phyloP scores from a whole-genome alignment of 176 grass and related monocot species.

The Rhynchospora tenuis region DNA sequence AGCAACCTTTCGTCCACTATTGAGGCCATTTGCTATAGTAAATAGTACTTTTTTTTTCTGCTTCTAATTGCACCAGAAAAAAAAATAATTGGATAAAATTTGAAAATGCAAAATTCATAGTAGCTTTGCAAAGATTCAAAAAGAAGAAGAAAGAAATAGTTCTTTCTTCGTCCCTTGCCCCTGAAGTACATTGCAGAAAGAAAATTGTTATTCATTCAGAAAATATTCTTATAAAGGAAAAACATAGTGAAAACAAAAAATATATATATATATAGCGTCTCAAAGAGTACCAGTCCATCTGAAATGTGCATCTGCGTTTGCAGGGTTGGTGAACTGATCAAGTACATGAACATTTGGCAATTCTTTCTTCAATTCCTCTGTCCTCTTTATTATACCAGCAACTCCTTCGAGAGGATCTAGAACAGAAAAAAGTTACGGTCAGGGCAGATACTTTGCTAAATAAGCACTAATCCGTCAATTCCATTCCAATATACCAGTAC shows the following conservation, averaged over 20 bases:
- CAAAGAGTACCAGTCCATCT: slow-evolving; percentile 47
- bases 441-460: neutral
- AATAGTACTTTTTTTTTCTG: too few relatives aligned
- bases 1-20: neutral
- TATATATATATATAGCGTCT: neutral
- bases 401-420: slow-evolving; percentile 61
- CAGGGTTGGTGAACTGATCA: slow-evolving; percentile 49
- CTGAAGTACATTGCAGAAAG: slow-evolving; percentile 7
- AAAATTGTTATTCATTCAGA: neutral
- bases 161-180: neutral
- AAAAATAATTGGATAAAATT: neutral
- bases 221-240: neutral
- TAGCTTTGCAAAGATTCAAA: too few relatives aligned
- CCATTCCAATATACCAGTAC: neutral
- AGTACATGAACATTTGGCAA: slow-evolving; percentile 55
- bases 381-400: slow-evolving; percentile 35
- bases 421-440: neutral
- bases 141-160: too few relatives aligned
- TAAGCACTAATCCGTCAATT: neutral
- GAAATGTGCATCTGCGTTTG: slow-evolving; percentile 74
- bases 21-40: neutral
- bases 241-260: slow-evolving; percentile 6
- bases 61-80: too few relatives aligned
- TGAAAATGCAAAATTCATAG: neutral
- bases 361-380: slow-evolving; percentile 49